A percentile compares a stretch with the other conserved stretches of the same genome.
phyloP scores from a whole-genome alignment of 2,329 filamentous ascomycete genomes.

The Xylaria sp. region DNA sequence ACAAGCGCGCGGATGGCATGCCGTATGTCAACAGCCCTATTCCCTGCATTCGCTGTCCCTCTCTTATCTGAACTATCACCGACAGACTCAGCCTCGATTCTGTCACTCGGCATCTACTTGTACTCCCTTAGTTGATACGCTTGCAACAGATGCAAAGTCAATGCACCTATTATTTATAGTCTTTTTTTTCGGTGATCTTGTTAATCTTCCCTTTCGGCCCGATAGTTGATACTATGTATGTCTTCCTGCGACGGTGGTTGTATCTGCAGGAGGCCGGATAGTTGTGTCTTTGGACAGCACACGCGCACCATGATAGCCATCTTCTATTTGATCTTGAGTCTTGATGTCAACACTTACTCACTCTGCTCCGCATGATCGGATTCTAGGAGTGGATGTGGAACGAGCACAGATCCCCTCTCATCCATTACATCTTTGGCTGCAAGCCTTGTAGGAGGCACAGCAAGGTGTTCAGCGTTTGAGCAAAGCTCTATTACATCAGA shows the following conservation, averaged over 20 bases:
- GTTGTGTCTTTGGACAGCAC: too few relatives aligned
- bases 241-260: neutral
- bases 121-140: neutral
- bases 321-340: neutral
- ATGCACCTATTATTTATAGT: neutral
- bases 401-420: constrained; percentile 5
- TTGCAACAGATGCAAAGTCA: neutral
- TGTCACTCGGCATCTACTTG: neutral
- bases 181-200: neutral
- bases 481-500: constrained; percentile 10
- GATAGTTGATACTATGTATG: constrained; percentile 4
- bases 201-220: constrained; percentile 11
- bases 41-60: constrained; percentile 12
- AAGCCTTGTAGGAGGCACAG: too few relatives aligned
- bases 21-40: constrained; percentile 4
- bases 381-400: constrained; percentile 4
- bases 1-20: constrained; percentile 12
- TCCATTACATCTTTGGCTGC: neutral
- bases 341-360: too few relatives aligned
- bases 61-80: constrained; percentile 9
- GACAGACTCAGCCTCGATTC: constrained; percentile 8
- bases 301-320: neutral
- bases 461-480: too few relatives aligned
- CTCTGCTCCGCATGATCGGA: too few relatives aligned
- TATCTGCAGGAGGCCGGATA: neutral